phyloP scores from a whole-genome alignment of 2,329 filamentous ascomycete species.

The Sporothrix brunneoviolacea region DNA sequence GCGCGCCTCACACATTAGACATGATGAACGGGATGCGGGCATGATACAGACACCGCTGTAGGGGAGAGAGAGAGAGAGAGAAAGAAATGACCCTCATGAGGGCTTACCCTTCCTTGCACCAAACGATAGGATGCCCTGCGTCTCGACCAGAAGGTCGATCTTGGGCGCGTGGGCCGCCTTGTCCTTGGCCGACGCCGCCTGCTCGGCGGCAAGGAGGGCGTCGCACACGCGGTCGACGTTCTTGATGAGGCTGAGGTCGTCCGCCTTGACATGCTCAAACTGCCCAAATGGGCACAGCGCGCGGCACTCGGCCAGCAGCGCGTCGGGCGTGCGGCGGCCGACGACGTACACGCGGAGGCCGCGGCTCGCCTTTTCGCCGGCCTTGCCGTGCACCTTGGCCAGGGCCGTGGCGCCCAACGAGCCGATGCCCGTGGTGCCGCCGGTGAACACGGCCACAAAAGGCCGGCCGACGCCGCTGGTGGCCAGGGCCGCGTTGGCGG shows the following conservation, averaged over 20 bases:
- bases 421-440: constrained; percentile 21
- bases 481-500: constrained; percentile 14
- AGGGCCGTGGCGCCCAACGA: constrained; percentile 14
- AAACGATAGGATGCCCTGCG: constrained; percentile 22
- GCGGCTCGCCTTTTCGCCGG: constrained; percentile 6
- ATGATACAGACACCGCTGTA: too few species aligned
- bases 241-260: constrained; percentile 27
- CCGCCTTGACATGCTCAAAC: constrained; percentile 28
- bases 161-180: constrained; percentile 16
- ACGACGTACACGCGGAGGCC: constrained; percentile 28
- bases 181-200: constrained; percentile 10
- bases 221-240: constrained; percentile 28
- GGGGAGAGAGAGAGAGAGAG: too few species aligned
- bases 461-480: constrained; percentile 5
- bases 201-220: constrained; percentile 24
- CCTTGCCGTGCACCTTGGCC: constrained; percentile 12
- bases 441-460: constrained; percentile 19
- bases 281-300: constrained; percentile 24
- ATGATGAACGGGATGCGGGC: too few species aligned
- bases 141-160: constrained; percentile 29
- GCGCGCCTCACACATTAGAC: too few species aligned
- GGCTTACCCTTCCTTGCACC: too few species aligned
- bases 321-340: constrained; percentile 21
- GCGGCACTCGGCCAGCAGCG: constrained; percentile 24
- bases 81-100: too few species aligned